These are phyloP conservation scores for Lachnellula arida DNA, from an alignment of 2,329 filamentous ascomycete species.

Conservation along the genomic window DNA sequence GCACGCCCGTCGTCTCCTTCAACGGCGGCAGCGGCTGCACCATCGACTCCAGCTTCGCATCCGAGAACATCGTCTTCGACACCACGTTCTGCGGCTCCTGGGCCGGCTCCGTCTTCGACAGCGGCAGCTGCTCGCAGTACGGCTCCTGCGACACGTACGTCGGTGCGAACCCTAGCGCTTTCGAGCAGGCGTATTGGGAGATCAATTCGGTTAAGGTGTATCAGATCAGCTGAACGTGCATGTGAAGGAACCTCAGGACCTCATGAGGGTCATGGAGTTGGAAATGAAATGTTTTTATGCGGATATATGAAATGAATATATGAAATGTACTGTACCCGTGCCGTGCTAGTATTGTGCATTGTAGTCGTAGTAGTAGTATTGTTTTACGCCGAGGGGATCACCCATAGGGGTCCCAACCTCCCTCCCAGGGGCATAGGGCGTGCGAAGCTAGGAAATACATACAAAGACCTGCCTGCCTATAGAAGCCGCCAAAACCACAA, in stretches of 20 bases:
- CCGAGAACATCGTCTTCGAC: slow-evolving; percentile 69
- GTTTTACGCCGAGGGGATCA: too few species aligned
- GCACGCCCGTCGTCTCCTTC: slow-evolving; percentile 63
- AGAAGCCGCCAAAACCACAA: too few species aligned
- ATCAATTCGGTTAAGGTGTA: slow-evolving; percentile 29
- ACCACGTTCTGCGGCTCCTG: slow-evolving; percentile 70
- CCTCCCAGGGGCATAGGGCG: too few species aligned
- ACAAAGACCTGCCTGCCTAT: too few species aligned
- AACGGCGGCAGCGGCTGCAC: slow-evolving; percentile 58
- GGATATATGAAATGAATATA: not conserved
- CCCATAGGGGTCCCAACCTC: too few species aligned
- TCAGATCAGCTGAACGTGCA: slow-evolving; percentile 5
- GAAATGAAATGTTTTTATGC: not conserved
- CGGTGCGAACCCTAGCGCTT: slow-evolving; percentile 22
- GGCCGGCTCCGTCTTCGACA: slow-evolving; percentile 21
- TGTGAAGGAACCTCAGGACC: not conserved
- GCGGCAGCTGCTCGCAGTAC: slow-evolving; percentile 12
- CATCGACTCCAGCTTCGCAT: slow-evolving; percentile 58
- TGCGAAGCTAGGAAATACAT: too few species aligned
- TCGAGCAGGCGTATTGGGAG: slow-evolving; percentile 23
- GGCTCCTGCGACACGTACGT: slow-evolving; percentile 22
- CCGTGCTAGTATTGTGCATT: not conserved
- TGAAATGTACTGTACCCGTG: not conserved
- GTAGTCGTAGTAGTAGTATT: too few species aligned
- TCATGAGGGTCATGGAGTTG: too few species aligned